A percentile compares a stretch with the other conserved stretches of the same genome.
Evolutionary conservation across 2,329 filamentous ascomycete species (phyloP).

Genomic region (Botryotinia convoluta): DNA sequence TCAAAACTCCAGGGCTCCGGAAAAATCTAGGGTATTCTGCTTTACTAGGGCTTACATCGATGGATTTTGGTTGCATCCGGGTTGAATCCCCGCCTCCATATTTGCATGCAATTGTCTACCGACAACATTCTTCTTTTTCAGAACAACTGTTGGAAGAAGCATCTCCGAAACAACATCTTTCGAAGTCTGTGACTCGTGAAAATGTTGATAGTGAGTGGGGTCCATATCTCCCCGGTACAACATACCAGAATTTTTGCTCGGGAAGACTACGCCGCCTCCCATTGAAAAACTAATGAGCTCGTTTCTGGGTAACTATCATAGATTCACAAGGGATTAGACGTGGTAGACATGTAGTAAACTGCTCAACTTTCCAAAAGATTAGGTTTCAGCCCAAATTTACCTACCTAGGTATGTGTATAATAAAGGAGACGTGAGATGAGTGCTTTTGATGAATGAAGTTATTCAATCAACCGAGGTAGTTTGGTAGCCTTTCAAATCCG

Average conservation of each 20-base stretch:
- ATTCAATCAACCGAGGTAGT: neutral
- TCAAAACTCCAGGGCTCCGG: neutral
- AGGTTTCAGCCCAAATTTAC: too few species aligned
- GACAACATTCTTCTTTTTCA: neutral
- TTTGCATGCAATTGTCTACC: neutral
- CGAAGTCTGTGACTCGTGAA: neutral
- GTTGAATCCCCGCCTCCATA: neutral
- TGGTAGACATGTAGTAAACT: neutral
- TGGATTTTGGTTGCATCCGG: neutral
- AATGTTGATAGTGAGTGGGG: neutral
- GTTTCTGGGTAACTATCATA: neutral
- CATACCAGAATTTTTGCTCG: neutral
- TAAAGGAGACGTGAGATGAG: neutral
- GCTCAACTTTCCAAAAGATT: neutral
- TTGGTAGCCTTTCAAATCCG: neutral
- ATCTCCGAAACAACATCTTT: neutral
- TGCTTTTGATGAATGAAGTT: neutral
- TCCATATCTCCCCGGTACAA: neutral
- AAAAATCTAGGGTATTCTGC: neutral
- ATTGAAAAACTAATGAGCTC: neutral
- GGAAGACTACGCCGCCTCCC: neutral
- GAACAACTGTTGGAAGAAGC: neutral
- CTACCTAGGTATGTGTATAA: neutral
- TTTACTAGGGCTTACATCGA: neutral
- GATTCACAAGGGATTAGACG: neutral